A percentile compares a stretch with the other conserved stretches of the same genome.
These are phyloP conservation scores for Solanum phureja DNA, from an alignment of 257 asterid genomes.

Conservation along the genomic window DNA sequence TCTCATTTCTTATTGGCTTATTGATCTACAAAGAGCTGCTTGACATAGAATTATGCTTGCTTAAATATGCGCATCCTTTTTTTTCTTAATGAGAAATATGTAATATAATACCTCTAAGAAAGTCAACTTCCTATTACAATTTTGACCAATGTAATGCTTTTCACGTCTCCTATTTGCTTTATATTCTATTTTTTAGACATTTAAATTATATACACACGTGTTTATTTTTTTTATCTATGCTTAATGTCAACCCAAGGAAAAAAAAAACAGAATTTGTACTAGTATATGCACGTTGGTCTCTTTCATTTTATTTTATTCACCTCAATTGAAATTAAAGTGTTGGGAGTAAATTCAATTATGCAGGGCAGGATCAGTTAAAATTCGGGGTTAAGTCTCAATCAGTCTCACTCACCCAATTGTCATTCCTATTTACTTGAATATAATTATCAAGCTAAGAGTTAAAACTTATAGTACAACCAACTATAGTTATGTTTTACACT, in stretches of 20 bases:
- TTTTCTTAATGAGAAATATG: background rate
- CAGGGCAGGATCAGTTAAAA: background rate
- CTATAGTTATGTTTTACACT: background rate
- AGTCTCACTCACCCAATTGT: background rate
- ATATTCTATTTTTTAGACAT: background rate
- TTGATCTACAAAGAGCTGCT: background rate
- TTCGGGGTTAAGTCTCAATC: background rate
- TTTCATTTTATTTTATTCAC: background rate
- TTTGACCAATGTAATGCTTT: background rate
- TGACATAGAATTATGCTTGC: background rate
- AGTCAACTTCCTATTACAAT: background rate
- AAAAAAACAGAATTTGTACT: background rate
- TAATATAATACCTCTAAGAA: background rate
- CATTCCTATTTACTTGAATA: background rate
- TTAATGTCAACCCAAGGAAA: background rate
- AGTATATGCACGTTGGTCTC: background rate
- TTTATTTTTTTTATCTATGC: background rate
- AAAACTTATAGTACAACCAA: background rate
- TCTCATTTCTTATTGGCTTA: background rate
- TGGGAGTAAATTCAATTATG: background rate
- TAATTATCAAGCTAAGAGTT: background rate
- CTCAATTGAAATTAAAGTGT: background rate
- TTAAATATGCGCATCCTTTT: background rate
- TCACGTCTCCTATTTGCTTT: background rate
- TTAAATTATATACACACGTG: background rate